Evolutionary conservation across 257 asterid species (phyloP).

Genomic region (Przewalskia tangutica): DNA sequence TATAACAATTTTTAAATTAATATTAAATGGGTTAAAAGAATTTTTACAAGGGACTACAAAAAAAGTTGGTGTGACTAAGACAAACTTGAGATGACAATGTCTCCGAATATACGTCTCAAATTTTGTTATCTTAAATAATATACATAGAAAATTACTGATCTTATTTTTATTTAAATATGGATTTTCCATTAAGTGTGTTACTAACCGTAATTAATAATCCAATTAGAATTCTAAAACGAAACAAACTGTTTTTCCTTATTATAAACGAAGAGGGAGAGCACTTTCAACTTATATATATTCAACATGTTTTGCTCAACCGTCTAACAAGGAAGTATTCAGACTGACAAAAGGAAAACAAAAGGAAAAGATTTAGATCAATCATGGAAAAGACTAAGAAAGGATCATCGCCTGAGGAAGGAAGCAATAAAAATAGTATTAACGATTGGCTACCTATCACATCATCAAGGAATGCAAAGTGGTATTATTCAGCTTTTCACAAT

Average conservation of each 20-base stretch:
- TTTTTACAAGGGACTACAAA: too few species aligned
- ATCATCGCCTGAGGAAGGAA: neutral
- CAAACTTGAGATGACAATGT: too few species aligned
- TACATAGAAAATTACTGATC: neutral
- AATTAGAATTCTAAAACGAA: neutral
- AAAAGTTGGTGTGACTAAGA: too few species aligned
- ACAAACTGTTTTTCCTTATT: neutral
- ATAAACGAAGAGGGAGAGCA: neutral
- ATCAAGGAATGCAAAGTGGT: slow-evolving; percentile 32
- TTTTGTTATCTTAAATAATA: neutral
- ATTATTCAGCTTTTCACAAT: slow-evolving; percentile 44
- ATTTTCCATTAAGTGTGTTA: too few species aligned
- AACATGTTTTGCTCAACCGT: neutral
- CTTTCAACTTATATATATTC: neutral
- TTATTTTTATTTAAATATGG: neutral
- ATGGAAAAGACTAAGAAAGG: neutral
- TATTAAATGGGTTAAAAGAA: too few species aligned
- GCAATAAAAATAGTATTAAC: slow-evolving; percentile 9
- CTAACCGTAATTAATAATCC: too few species aligned
- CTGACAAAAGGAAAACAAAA: neutral
- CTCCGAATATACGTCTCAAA: too few species aligned
- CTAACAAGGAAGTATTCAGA: neutral
- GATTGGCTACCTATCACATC: slow-evolving; percentile 42
- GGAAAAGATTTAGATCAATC: neutral
- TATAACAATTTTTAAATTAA: too few species aligned